Conservation (phyloP, 306 rosid species). For the Dryas octopetala region DNA sequence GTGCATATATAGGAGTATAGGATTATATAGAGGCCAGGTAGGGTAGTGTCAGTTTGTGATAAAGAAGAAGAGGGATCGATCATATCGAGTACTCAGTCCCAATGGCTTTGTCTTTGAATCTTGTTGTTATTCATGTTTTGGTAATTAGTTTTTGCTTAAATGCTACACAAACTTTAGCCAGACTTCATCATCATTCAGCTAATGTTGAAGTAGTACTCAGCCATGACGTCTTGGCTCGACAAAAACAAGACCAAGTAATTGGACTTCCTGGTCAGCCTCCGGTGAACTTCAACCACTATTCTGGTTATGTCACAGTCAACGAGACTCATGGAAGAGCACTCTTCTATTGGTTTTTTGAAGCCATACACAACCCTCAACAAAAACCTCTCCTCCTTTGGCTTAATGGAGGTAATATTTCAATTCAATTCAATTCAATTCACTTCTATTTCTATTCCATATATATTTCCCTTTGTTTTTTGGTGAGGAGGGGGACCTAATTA, state of each 20-base stretch:
- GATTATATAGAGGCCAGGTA: too few relatives aligned
- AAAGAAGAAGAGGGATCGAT: too few relatives aligned
- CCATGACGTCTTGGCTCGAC: constrained; percentile 20
- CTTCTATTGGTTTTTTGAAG: constrained; percentile 85
- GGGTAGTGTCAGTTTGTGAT: too few relatives aligned
- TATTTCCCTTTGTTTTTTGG: too few relatives aligned
- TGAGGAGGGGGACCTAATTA: too few relatives aligned
- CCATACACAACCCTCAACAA: constrained; percentile 31
- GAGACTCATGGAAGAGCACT: constrained; percentile 73
- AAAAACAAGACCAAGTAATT: constrained; percentile 55
- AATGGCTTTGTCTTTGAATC: constrained; percentile 20
- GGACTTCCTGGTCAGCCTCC: constrained; percentile 68
- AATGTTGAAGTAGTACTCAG: neutral
- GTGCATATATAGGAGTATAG: too few relatives aligned
- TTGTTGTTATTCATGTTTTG: neutral
- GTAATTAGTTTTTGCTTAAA: neutral
- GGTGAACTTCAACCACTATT: constrained; percentile 67
- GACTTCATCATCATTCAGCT: neutral
- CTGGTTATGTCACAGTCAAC: constrained; percentile 76
- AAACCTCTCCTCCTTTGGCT: constrained; percentile 85
- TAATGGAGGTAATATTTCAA: constrained; percentile 61
- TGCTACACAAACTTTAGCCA: neutral
- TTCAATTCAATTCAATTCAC: neutral
- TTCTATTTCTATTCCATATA: too few relatives aligned
- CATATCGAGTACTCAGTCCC: too few relatives aligned